Evolutionary conservation across 176 grass and related monocot genomes (phyloP).

Genomic region (Cymbopogon citratus): DNA sequence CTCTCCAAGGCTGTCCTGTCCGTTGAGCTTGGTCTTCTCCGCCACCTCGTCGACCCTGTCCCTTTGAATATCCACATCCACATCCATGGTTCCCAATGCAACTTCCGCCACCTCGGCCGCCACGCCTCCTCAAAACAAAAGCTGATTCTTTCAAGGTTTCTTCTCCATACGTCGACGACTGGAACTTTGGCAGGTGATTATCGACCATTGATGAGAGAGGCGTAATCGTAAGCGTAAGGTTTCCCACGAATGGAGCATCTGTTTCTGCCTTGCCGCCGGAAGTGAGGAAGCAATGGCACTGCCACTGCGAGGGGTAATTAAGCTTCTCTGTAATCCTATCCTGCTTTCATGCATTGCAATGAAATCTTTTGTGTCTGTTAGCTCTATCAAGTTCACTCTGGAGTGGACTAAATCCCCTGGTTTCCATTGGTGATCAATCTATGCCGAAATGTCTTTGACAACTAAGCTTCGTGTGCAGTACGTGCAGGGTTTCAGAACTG

Average conservation of each 20-base stretch:
- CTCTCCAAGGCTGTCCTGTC: not conserved
- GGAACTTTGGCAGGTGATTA: no score
- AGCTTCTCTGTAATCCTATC: no score
- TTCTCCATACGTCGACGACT: not conserved
- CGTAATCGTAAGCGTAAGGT: not conserved
- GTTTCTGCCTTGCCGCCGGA: not conserved
- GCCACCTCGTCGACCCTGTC: not conserved
- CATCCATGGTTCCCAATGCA: not conserved
- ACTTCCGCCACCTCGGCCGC: not conserved
- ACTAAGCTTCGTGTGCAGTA: no score
- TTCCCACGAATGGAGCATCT: not conserved
- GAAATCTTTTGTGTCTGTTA: no score
- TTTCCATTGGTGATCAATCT: no score
- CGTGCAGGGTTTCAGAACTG: no score
- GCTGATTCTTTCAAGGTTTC: not conserved
- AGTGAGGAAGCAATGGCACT: not conserved
- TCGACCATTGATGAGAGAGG: not conserved
- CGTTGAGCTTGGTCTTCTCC: not conserved
- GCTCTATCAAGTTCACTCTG: no score
- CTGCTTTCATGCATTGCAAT: no score
- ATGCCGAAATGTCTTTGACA: no score
- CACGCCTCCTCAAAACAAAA: not conserved
- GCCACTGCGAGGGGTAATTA: no score
- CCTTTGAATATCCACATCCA: not conserved
- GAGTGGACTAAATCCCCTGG: no score